Evolutionary conservation across 2,329 filamentous ascomycete genomes (phyloP).

Genomic region (Cryphonectria carpinicola): DNA sequence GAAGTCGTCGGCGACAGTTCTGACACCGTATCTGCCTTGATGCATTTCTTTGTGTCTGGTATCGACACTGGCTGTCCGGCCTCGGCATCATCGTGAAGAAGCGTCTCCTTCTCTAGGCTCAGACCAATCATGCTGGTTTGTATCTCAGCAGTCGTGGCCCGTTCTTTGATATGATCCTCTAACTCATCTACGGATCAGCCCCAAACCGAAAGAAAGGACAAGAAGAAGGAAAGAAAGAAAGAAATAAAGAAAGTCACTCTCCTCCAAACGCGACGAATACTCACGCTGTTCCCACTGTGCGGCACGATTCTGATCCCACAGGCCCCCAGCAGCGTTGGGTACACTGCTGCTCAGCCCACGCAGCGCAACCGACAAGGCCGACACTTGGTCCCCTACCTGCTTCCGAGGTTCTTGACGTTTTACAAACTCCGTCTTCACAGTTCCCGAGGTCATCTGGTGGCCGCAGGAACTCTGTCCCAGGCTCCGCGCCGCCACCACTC

Average conservation of each 20-base stretch:
- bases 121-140: neutral
- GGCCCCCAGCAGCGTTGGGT: neutral
- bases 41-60: neutral
- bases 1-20: neutral
- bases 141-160: neutral
- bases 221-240: too few relatives aligned
- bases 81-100: neutral
- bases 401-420: neutral
- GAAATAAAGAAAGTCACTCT: too few relatives aligned
- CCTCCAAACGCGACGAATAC: neutral
- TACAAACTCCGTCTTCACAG: neutral
- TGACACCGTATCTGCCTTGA: neutral
- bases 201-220: too few relatives aligned
- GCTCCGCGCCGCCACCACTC: neutral
- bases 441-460: neutral
- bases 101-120: neutral
- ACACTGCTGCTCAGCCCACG: neutral
- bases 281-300: neutral
- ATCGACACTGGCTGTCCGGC: neutral
- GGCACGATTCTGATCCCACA: neutral
- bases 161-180: neutral
- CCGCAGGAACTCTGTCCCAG: neutral
- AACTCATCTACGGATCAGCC: too few relatives aligned
- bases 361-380: conserved; percentile 10
- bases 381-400: neutral